Evolutionary conservation across 495 filamentous ascomycete genomes (phyloP), one percentile per base, ranked within the genome.

Genomic region (Penicillium lividum): DNA sequence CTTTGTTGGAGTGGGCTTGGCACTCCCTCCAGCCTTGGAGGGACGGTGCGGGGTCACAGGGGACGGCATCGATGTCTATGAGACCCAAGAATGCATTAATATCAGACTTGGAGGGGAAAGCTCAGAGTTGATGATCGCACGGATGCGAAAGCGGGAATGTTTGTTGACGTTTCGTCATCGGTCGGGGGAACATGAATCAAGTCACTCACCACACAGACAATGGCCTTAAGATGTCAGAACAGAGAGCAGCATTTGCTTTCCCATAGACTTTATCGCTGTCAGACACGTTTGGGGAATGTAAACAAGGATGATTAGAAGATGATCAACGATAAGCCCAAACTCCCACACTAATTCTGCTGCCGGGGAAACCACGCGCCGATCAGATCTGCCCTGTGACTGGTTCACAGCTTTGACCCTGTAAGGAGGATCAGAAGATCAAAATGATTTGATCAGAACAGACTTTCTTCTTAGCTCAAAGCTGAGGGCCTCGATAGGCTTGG

Each of bases 1-100:
- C 18, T 74, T 77, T 0, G 64, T 65, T 29, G 74, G 73, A 15
- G 72, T 68, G 13, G 66, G 59, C 65, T 73, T 77, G 30, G 73
- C 64, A 54, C 59, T 69, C 54, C 69, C 75, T 61, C 72, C 73
- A 54, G 69, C 63, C 49, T 68, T 74, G 64, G 77, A 70, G 72
- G 75, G 66, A 56, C 75, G 70, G 29, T 70, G 66, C 43, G 77
- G 73, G 59, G 74, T 77, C 40, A 72, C 66, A 64, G 73, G 74
- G 59, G 69, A 64, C 55, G 78, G 75, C 80, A 82, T 82, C 64
- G 69, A 71, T 68, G 58, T 52, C 71, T 77, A 55, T 48, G 52
- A 42, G 42, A 56, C 27, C 25, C 7, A 33, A 34, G n/a, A 36
- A 52, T 36, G 18, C 13, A 38, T 52, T 52, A 52, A 52, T 25